Conservation (phyloP, 192 early-diverging fungal species). For the Martensiomyces pterosporus region DNA sequence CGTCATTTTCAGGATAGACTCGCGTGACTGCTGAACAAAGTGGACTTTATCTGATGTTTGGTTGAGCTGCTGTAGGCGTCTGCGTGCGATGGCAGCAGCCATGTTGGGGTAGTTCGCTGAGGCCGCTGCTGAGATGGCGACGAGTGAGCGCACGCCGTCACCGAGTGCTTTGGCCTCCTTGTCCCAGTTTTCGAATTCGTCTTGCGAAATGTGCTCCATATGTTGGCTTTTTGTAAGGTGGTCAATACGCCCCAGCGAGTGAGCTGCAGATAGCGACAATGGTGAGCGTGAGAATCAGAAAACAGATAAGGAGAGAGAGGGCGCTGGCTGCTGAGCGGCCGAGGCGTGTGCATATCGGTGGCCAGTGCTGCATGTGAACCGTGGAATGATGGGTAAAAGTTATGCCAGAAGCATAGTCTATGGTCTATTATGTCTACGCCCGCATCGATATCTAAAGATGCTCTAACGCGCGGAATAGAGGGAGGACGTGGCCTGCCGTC, state of each 20-base stretch:
- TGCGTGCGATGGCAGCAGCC: constrained; percentile 4
- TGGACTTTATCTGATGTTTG: constrained; percentile 5
- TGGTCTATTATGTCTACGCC: too few species aligned
- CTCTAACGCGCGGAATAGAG: too few species aligned
- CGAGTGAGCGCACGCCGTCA: constrained; percentile 9
- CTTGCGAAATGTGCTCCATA: neutral
- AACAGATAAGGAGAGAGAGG: too few species aligned
- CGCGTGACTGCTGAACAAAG: constrained; percentile 31
- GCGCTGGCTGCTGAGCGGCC: too few species aligned
- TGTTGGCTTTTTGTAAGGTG: neutral
- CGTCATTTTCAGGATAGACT: constrained; percentile 32
- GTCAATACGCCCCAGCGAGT: neutral
- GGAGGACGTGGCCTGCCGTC: too few species aligned
- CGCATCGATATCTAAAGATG: too few species aligned
- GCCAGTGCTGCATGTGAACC: too few species aligned
- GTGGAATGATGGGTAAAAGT: too few species aligned
- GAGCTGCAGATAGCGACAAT: neutral
- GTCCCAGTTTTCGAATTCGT: constrained; percentile 12
- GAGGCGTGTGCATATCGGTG: too few species aligned
- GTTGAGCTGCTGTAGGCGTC: constrained; percentile 13
- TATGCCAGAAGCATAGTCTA: too few species aligned
- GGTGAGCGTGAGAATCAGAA: too few species aligned
- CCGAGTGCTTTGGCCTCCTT: constrained; percentile 11
- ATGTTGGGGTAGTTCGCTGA: constrained; percentile 16
- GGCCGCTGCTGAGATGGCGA: constrained; percentile 28